Evolutionary conservation across 2,329 filamentous ascomycete genomes (phyloP).

Genomic region (Pseudodiploospora longispora): DNA sequence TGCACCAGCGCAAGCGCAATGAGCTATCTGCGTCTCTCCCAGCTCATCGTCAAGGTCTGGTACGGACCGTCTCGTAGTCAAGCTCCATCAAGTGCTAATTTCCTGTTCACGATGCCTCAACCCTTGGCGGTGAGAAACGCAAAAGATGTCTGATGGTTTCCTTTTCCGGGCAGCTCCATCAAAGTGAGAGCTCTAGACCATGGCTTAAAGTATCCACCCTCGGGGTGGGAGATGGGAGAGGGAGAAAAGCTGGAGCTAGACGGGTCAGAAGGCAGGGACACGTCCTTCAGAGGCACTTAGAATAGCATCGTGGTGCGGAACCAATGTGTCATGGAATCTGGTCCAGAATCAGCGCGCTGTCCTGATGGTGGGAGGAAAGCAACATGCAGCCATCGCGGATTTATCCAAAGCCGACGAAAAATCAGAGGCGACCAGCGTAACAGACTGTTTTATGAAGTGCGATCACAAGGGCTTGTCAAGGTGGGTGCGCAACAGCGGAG

Average conservation of each 20-base stretch:
- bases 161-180: constrained; percentile 12
- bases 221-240: not conserved
- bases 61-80: constrained; percentile 6
- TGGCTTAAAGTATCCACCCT: constrained; percentile 2
- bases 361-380: not conserved
- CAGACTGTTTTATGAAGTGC: too few species aligned
- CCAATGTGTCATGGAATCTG: constrained; percentile 14
- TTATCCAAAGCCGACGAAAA: too few species aligned
- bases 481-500: too few species aligned
- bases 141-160: constrained; percentile 16
- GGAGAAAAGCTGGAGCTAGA: not conserved
- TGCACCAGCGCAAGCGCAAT: constrained; percentile 6
- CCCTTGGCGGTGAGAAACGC: constrained; percentile 15
- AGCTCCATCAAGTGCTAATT: not conserved
- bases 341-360: constrained; percentile 7
- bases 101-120: constrained; percentile 3
- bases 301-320: constrained; percentile 3
- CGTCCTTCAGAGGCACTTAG: not conserved
- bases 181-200: constrained; percentile 5
- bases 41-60: constrained; percentile 2
- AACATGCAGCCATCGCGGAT: too few species aligned
- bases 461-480: too few species aligned
- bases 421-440: too few species aligned
- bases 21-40: constrained; percentile 4
- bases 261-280: not conserved